Percentiles rank a stretch among this genome's conserved stretches.
Conservation (phyloP, 805 yeast genomes). For the Torulaspora maleeae region DNA sequence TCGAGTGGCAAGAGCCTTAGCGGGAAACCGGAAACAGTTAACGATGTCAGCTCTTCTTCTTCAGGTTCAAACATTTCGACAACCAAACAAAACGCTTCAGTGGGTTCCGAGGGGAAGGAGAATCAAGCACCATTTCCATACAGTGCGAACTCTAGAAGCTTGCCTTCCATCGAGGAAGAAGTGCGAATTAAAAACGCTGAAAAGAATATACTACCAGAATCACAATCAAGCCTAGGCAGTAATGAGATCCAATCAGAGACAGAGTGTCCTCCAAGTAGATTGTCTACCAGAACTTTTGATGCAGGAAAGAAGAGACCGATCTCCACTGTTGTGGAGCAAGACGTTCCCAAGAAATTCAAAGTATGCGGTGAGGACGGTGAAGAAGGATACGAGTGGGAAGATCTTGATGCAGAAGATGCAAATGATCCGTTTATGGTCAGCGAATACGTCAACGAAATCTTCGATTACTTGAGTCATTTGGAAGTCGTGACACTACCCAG, state of each 20-base stretch:
- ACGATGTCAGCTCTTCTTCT: conserved; percentile 4
- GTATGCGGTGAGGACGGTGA: conserved; percentile 32
- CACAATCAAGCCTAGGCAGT: conserved; percentile 8
- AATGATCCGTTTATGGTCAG: conserved; percentile 89
- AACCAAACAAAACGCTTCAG: conserved; percentile 1
- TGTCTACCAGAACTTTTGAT: conserved; percentile 13
- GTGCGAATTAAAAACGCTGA: conserved; percentile 5
- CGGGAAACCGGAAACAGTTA: not conserved
- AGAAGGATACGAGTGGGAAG: conserved; percentile 55
- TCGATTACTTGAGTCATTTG: conserved; percentile 66
- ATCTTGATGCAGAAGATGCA: conserved; percentile 70
- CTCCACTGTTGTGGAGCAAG: conserved; percentile 33
- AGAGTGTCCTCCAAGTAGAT: conserved; percentile 4
- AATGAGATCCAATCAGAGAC: conserved; percentile 4
- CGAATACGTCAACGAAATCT: conserved; percentile 86
- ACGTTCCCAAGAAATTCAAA: conserved; percentile 34
- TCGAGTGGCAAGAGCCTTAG: conserved; percentile 3
- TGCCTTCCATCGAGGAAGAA: conserved; percentile 22
- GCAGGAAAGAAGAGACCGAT: conserved; percentile 35
- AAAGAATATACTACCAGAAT: conserved; percentile 5
- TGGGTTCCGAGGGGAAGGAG: conserved; percentile 25
- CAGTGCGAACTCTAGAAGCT: conserved; percentile 6
- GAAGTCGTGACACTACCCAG: conserved; percentile 69
- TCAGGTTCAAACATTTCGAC: conserved; percentile 1
- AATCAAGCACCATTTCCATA: conserved; percentile 27